These are phyloP conservation scores for Porcisia deanei DNA, from an alignment of 208 protist genomes.

Conservation along the genomic window DNA sequence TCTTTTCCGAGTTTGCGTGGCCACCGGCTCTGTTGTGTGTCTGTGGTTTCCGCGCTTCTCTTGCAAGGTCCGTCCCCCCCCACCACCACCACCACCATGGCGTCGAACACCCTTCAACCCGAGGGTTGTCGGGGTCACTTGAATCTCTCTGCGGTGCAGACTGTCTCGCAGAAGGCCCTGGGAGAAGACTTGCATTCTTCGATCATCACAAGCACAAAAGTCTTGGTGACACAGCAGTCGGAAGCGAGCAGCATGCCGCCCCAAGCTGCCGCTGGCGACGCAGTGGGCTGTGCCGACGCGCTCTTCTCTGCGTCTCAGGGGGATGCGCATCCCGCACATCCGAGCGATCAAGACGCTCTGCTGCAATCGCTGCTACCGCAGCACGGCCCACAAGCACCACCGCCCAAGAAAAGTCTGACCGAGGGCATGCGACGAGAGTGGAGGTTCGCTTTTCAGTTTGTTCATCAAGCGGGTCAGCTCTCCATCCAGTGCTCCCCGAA, in stretches of 20 bases:
- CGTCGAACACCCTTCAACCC: background rate
- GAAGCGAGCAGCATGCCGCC: background rate
- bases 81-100: background rate
- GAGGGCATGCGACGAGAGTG: constrained; percentile 89
- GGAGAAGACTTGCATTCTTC: constrained; percentile 15
- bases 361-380: background rate
- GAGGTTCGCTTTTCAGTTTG: constrained; percentile 82
- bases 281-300: background rate
- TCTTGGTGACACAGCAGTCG: background rate
- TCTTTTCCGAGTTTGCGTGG: background rate
- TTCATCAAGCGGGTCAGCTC: constrained; percentile 66
- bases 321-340: background rate
- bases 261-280: constrained; percentile 4
- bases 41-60: background rate
- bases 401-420: constrained; percentile 7
- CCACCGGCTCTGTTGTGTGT: background rate
- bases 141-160: constrained; percentile 12
- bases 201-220: background rate
- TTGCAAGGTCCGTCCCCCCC: background rate
- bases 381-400: background rate
- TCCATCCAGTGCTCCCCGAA: constrained; percentile 68
- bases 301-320: background rate
- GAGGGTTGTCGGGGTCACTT: constrained; percentile 4
- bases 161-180: constrained; percentile 22
- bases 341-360: background rate